Evolutionary conservation across 2,329 filamentous ascomycete genomes (phyloP), one percentile per base, ranked within the genome.

Genomic region (Onygenales sp.): DNA sequence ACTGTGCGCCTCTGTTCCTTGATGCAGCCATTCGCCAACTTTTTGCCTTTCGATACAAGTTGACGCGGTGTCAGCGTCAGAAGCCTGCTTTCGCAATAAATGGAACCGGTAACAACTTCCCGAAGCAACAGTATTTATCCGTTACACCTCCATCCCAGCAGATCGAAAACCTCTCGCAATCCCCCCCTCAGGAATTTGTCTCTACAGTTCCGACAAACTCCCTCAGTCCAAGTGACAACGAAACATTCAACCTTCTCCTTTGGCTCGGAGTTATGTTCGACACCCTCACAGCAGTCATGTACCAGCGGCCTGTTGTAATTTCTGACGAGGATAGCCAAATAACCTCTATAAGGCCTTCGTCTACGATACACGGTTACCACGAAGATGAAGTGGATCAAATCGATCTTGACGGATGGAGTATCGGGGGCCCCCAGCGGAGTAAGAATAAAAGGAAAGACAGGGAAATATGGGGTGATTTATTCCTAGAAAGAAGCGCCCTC

Each of bases 211-310:
- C 44, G 44, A 44, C 11, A 42, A 48, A 48, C 43, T 34, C 52
- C 65, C 58, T 70, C 10, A 65, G 63, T 43, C 54, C 60, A 32
- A 65, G 70, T 14, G 66, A 75, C 62, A 65, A 66, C 14, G 66
- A 72, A 9, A 81, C 80, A 0, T 68, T 82, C 31, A 71, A 77
- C 10, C 64, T 82, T 9, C 60, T 82, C 2, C 82, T 78, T 59
- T 83, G 80, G 80, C 66, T 83, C 13, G 77, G 75, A 0, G 68
- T 81, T 45, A 82, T 82, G 79, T 78, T 80, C 47, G 79, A 82
- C 58, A 82, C 79, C 0, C 63, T 81, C 7, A 79, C 76, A 0
- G 73, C 79, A 0, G 77, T 77, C 1, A 78, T 82, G 70, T 71
- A 76, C 49, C 68, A 73, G 49, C 70, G 73, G 1, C 70, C 74